Conservation (phyloP, 2,329 filamentous ascomycete species). For the Neonectria sp. region DNA sequence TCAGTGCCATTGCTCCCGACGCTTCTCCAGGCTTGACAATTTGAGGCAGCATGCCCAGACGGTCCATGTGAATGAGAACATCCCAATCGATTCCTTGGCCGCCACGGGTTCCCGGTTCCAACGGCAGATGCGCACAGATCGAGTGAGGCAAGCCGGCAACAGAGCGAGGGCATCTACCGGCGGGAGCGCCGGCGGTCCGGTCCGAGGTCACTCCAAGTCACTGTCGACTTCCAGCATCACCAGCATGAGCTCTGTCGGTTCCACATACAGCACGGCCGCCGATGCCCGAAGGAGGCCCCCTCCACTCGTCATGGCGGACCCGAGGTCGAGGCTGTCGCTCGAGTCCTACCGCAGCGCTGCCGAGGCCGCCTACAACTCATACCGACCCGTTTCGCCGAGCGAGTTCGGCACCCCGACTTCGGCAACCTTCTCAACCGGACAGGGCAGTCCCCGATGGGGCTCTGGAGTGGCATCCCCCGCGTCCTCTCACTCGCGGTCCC, state of each 20-base stretch:
- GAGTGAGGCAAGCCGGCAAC: constrained; percentile 80
- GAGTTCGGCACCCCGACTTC: constrained; percentile 89
- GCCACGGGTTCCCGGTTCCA: constrained; percentile 94
- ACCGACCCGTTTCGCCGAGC: constrained; percentile 77
- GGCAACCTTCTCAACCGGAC: constrained; percentile 83
- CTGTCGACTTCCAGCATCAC: constrained; percentile 90
- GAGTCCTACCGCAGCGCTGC: constrained; percentile 78
- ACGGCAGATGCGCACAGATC: constrained; percentile 89
- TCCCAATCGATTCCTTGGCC: constrained; percentile 92
- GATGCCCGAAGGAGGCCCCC: constrained; percentile 82
- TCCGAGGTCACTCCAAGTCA: constrained; percentile 86
- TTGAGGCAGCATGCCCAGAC: constrained; percentile 97
- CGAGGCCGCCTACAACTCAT: constrained; percentile 71
- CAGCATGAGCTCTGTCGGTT: constrained; percentile 77
- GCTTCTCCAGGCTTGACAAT: constrained; percentile 96
- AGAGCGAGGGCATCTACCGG: constrained; percentile 84
- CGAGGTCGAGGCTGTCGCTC: constrained; percentile 75
- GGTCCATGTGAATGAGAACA: constrained; percentile 97
- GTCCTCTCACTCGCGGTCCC: constrained; percentile 76
- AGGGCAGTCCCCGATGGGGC: constrained; percentile 83
- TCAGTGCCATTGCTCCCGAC: constrained; percentile 92
- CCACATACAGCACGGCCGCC: constrained; percentile 76
- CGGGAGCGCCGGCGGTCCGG: constrained; percentile 79
- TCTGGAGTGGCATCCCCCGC: constrained; percentile 80
- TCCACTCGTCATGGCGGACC: constrained; percentile 87